These are phyloP conservation scores for Yamadazyma conglobata DNA, from an alignment of 1,139 yeast species.

Conservation along the genomic window DNA sequence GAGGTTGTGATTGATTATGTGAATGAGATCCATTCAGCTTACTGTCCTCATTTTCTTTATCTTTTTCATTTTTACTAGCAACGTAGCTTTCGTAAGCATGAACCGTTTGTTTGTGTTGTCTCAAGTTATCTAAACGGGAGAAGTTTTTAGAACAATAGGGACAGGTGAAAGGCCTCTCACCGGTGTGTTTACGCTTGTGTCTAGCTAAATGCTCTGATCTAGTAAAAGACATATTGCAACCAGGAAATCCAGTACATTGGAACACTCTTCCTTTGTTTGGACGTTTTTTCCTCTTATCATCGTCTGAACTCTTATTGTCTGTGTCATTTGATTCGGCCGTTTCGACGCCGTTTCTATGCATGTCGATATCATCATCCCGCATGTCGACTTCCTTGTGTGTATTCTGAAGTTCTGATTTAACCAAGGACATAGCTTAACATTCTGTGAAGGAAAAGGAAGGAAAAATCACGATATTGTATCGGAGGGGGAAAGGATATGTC, in stretches of 20 bases:
- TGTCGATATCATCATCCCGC: too few species aligned
- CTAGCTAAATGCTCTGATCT: constrained; percentile 89
- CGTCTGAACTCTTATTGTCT: neutral
- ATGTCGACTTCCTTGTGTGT: too few species aligned
- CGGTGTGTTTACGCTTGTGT: constrained; percentile 90
- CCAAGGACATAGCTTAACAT: constrained; percentile 2
- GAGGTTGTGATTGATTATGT: neutral
- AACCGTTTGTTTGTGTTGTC: constrained; percentile 92
- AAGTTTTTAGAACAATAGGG: constrained; percentile 77
- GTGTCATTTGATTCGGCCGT: too few species aligned
- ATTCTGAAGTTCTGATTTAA: too few species aligned
- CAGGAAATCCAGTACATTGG: constrained; percentile 84
- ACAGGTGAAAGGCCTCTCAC: constrained; percentile 91
- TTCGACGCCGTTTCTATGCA: too few species aligned
- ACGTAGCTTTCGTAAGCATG: constrained; percentile 71
- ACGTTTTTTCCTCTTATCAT: constrained; percentile 24
- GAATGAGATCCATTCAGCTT: neutral
- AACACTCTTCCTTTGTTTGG: constrained; percentile 61
- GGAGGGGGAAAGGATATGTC: too few species aligned
- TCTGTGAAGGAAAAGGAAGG: too few species aligned
- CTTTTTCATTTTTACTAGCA: constrained; percentile 16
- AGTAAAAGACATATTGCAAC: constrained; percentile 85
- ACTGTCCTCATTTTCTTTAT: constrained; percentile 3
- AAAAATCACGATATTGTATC: too few species aligned
- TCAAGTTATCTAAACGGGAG: constrained; percentile 78